Conservation (phyloP, 2,329 filamentous ascomycete species). For the Sporothrix humicola region DNA sequence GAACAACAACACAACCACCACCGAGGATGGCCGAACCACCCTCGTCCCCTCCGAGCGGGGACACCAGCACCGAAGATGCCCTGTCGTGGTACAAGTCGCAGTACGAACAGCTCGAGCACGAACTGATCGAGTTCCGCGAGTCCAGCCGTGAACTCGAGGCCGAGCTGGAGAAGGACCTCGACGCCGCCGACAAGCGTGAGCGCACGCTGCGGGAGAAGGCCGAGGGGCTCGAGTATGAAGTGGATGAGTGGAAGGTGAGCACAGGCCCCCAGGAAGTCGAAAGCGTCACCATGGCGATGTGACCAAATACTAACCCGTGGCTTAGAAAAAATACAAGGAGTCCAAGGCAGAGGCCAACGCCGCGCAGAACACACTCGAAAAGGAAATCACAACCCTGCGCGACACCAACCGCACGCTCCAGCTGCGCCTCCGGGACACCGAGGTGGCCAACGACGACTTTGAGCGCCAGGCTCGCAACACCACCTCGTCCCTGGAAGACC, state of each 20-base stretch:
- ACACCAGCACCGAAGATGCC: constrained; percentile 70
- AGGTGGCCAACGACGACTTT: constrained; percentile 98
- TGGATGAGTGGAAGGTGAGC: constrained; percentile 96
- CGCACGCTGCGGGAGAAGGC: constrained; percentile 84
- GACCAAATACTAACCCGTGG: constrained; percentile 30
- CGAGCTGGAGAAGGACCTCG: constrained; percentile 94
- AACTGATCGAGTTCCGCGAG: constrained; percentile 90
- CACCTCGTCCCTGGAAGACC: constrained; percentile 91
- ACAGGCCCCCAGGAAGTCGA: too few relatives aligned
- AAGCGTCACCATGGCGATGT: not conserved
- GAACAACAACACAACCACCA: constrained; percentile 27
- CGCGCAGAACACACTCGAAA: constrained; percentile 86
- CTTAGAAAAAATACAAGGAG: constrained; percentile 91
- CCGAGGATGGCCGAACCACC: constrained; percentile 62
- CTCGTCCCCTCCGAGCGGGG: constrained; percentile 65
- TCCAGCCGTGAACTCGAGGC: constrained; percentile 93
- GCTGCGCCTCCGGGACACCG: constrained; percentile 86
- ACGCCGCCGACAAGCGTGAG: constrained; percentile 93
- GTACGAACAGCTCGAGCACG: constrained; percentile 89
- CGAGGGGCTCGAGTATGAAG: constrained; percentile 82
- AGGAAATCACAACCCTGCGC: constrained; percentile 91
- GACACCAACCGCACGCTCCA: constrained; percentile 82
- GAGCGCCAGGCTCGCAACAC: constrained; percentile 96
- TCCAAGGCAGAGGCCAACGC: constrained; percentile 85
- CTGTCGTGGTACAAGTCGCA: constrained; percentile 94